Percentiles rank a stretch among this genome's conserved stretches.
Evolutionary conservation across 495 filamentous ascomycete genomes (phyloP).

Genomic region (Trichoderma reesei): DNA sequence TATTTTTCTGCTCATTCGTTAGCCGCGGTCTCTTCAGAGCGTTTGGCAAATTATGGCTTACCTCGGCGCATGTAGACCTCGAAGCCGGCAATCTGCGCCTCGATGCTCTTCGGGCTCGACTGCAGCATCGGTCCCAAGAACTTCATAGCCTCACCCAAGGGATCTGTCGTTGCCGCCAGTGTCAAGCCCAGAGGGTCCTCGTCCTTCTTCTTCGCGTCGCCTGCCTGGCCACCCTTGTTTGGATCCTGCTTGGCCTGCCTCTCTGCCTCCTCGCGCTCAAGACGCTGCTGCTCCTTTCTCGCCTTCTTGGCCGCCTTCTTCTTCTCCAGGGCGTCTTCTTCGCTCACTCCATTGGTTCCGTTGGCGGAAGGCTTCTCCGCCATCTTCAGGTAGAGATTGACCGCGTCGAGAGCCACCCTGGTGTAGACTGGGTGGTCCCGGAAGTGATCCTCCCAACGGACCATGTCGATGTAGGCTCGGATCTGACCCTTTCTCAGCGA

Average conservation of each 20-base stretch:
- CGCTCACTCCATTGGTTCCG: slow-evolving; percentile 35
- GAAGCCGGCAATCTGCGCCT: slow-evolving; percentile 76
- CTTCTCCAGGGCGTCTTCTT: slow-evolving; percentile 53
- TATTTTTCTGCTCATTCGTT: slow-evolving; percentile 40
- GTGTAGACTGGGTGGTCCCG: slow-evolving; percentile 90
- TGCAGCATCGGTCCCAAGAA: slow-evolving; percentile 74
- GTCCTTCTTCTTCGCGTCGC: slow-evolving; percentile 69
- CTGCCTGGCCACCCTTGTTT: slow-evolving; percentile 46
- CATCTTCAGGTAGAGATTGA: slow-evolving; percentile 70
- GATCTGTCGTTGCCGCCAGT: slow-evolving; percentile 68
- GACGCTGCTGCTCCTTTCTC: slow-evolving; percentile 79
- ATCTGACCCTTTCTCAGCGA: slow-evolving; percentile 92
- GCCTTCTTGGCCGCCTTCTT: slow-evolving; percentile 97
- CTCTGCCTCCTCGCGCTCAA: slow-evolving; percentile 71
- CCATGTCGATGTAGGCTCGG: slow-evolving; percentile 88
- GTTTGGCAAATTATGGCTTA: slow-evolving; percentile 33
- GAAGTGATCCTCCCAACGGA: slow-evolving; percentile 87
- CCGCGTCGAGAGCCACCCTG: slow-evolving; percentile 71
- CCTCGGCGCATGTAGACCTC: slow-evolving; percentile 76
- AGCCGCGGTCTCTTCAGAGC: too few species aligned
- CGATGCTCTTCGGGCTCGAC: slow-evolving; percentile 69
- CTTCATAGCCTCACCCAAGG: slow-evolving; percentile 78
- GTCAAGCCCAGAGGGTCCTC: slow-evolving; percentile 73
- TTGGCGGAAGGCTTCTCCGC: slow-evolving; percentile 58
- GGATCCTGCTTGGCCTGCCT: slow-evolving; percentile 61